phyloP scores from a whole-genome alignment of 495 filamentous ascomycete genomes.

The Talaromyces stipitatus region DNA sequence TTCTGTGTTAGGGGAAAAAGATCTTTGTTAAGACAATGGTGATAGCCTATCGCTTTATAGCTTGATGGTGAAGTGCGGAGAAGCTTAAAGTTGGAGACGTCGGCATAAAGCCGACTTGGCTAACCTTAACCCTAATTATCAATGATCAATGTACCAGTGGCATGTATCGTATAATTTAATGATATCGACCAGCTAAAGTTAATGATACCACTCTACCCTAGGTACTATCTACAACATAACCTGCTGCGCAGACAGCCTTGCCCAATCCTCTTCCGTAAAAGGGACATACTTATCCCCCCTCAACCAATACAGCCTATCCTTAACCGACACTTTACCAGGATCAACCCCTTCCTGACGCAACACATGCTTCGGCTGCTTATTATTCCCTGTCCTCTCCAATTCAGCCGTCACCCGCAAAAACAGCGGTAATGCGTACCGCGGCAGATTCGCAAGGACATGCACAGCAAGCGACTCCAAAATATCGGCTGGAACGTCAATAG shows the following conservation, averaged over 20 bases:
- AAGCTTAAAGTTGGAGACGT: not conserved
- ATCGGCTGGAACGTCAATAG: constrained; percentile 8
- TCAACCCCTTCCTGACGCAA: constrained; percentile 71
- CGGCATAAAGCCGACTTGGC: constrained; percentile 6
- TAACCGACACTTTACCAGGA: constrained; percentile 42
- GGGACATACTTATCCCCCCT: constrained; percentile 55
- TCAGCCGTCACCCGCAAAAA: constrained; percentile 62
- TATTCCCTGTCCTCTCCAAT: constrained; percentile 69
- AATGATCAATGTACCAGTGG: not conserved
- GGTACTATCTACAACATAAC: constrained; percentile 52
- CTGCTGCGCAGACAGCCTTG: constrained; percentile 53
- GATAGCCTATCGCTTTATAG: too few relatives aligned
- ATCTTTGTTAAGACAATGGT: too few relatives aligned
- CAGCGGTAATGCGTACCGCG: constrained; percentile 68
- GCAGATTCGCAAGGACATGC: constrained; percentile 52
- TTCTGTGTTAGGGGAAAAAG: too few relatives aligned
- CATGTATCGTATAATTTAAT: not conserved
- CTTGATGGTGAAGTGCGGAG: not conserved
- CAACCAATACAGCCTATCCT: constrained; percentile 66
- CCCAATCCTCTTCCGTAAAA: constrained; percentile 63
- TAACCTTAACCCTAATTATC: not conserved
- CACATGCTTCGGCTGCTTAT: constrained; percentile 74
- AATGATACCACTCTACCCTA: not conserved
- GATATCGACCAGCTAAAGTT: not conserved
- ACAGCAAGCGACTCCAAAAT: constrained; percentile 51